Conservation (phyloP, 257 asterid species). For the Orobanche coerulescens region DNA sequence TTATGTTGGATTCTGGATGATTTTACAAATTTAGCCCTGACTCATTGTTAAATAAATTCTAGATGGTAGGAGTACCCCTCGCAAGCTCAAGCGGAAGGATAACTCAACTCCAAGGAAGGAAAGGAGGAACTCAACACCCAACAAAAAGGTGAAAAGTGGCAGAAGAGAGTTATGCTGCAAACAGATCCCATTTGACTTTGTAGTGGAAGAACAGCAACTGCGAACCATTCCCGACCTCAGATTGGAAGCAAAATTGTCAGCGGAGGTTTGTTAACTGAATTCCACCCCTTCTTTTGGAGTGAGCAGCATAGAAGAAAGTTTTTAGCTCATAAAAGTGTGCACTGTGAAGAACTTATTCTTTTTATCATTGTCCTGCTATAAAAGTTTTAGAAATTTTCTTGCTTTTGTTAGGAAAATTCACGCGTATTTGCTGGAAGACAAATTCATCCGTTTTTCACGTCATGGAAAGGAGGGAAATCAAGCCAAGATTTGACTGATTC, state of each 20-base stretch:
- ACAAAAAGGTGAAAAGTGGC: slow-evolving; percentile 40
- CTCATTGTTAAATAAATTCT: slow-evolving; percentile 9
- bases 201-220: slow-evolving; percentile 38
- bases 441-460: slow-evolving; percentile 85
- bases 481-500: slow-evolving; percentile 45
- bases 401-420: slow-evolving; percentile 61
- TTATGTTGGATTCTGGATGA: slow-evolving; percentile 4
- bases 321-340: background rate
- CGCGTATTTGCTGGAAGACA: slow-evolving; percentile 77
- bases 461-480: slow-evolving; percentile 53
- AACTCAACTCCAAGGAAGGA: slow-evolving; percentile 60
- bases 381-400: slow-evolving; percentile 10
- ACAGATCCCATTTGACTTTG: slow-evolving; percentile 40
- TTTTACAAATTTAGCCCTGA: slow-evolving; percentile 19
- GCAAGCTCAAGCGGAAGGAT: slow-evolving; percentile 32
- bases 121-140: slow-evolving; percentile 39
- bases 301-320: slow-evolving; percentile 7
- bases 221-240: slow-evolving; percentile 60
- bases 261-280: slow-evolving; percentile 53
- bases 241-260: slow-evolving; percentile 67
- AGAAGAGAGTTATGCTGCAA: slow-evolving; percentile 31
- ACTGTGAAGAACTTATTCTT: background rate
- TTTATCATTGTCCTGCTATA: background rate
- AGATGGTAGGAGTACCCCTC: slow-evolving; percentile 56
- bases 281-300: background rate